A percentile compares a stretch with the other conserved stretches of the same genome.
Evolutionary conservation across 2,329 filamentous ascomycete genomes (phyloP).

Genomic region (Penicillium crustosum): DNA sequence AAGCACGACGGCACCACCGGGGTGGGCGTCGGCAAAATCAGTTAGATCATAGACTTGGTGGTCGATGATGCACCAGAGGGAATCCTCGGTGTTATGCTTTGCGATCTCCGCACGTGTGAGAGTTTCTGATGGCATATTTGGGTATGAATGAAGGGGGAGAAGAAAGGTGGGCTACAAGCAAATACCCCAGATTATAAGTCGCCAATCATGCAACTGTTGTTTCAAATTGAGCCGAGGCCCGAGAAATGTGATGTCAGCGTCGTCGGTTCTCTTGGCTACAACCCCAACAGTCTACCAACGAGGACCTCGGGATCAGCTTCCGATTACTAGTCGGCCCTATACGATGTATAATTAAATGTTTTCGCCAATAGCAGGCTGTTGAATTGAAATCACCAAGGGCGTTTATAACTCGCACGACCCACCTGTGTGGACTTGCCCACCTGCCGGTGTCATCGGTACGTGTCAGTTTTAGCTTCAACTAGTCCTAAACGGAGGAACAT

Average conservation of each 20-base stretch:
- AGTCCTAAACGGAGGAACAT: not conserved
- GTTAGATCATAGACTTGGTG: conserved; percentile 82
- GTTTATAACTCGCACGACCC: not conserved
- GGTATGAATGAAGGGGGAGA: not conserved
- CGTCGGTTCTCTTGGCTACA: not conserved
- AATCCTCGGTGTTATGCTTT: conserved; percentile 72
- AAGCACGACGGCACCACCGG: conserved; percentile 76
- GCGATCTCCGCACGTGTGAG: conserved; percentile 63
- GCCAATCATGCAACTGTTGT: conserved; percentile 16
- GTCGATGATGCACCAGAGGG: conserved; percentile 82
- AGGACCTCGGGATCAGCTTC: not conserved
- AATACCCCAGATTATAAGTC: conserved; percentile 15
- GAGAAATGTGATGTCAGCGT: conserved; percentile 9
- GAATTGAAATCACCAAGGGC: not conserved
- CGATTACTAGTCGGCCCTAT: not conserved
- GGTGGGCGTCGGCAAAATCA: conserved; percentile 82
- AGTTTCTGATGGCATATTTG: conserved; percentile 25
- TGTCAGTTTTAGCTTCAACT: not conserved
- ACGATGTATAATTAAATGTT: not conserved
- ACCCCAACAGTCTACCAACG: not conserved
- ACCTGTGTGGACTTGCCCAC: not conserved
- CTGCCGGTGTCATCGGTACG: not conserved
- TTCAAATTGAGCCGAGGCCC: conserved; percentile 23
- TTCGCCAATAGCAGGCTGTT: not conserved
- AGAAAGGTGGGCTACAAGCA: not conserved